Evolutionary conservation across 805 yeast species (phyloP).

Genomic region (Kazachstania africana): DNA sequence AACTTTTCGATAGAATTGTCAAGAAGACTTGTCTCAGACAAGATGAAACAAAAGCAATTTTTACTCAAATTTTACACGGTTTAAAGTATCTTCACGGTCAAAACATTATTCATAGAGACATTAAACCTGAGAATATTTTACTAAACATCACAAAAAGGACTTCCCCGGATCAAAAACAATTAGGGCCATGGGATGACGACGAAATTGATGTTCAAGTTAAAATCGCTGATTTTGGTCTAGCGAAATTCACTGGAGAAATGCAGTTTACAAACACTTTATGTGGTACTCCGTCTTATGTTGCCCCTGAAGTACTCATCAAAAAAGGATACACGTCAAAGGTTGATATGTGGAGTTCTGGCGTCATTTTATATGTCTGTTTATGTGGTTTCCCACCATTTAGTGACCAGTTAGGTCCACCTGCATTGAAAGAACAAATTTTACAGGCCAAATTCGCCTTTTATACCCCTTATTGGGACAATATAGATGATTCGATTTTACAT

Average conservation of each 20-base stretch:
- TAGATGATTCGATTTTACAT: conserved; percentile 54
- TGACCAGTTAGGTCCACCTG: conserved; percentile 71
- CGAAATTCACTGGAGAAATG: conserved; percentile 52
- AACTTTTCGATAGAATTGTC: conserved; percentile 60
- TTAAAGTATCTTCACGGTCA: conserved; percentile 52
- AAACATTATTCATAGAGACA: conserved; percentile 67
- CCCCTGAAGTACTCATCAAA: conserved; percentile 61
- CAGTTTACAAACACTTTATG: conserved; percentile 69
- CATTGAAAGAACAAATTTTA: conserved; percentile 62
- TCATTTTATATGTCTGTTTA: conserved; percentile 61
- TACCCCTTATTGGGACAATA: conserved; percentile 70
- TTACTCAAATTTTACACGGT: conserved; percentile 56
- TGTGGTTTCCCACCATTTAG: conserved; percentile 83
- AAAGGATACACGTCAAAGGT: conserved; percentile 55
- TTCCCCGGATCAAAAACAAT: conserved; percentile 18
- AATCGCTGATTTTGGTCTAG: conserved; percentile 73
- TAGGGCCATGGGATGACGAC: conserved; percentile 35
- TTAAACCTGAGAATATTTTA: conserved; percentile 68
- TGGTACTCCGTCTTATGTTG: conserved; percentile 83
- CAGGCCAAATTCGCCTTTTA: conserved; percentile 60
- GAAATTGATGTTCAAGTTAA: conserved; percentile 58
- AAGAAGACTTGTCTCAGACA: conserved; percentile 49
- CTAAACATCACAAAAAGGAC: conserved; percentile 36
- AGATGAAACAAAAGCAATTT: conserved; percentile 49
- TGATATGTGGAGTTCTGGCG: conserved; percentile 79